Conservation (phyloP, 805 yeast genomes). For the Ogataea kodamae region DNA sequence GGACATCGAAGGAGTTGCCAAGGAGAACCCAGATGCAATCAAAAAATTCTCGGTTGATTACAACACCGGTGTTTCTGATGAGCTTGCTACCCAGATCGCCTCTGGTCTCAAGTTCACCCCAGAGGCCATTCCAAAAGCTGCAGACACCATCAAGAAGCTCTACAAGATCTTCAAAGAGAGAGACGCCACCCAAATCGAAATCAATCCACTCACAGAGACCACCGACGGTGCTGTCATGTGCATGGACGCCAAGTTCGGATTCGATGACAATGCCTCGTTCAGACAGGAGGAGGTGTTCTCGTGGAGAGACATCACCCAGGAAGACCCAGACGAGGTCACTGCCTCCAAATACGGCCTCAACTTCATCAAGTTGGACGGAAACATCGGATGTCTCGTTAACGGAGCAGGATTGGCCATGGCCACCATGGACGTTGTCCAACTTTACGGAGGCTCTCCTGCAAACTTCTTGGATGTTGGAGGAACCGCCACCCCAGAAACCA, state of each 20-base stretch:
- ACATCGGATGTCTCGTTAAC: conserved; percentile 97
- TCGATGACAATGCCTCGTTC: conserved; percentile 94
- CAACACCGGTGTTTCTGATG: conserved; percentile 74
- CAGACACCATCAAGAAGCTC: conserved; percentile 78
- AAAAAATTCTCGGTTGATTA: conserved; percentile 80
- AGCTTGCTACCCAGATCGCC: conserved; percentile 73
- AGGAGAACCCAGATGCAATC: conserved; percentile 85
- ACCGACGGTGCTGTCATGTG: conserved; percentile 86
- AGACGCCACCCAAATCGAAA: conserved; percentile 98
- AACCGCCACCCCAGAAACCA: conserved; percentile 98
- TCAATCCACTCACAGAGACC: conserved; percentile 95
- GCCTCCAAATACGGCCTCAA: conserved; percentile 89
- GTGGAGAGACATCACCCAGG: conserved; percentile 97
- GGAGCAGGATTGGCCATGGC: conserved; percentile 99
- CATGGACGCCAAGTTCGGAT: conserved; percentile 98
- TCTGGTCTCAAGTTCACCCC: conserved; percentile 74
- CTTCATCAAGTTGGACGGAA: conserved; percentile 97
- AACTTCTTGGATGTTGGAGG: conserved; percentile 99
- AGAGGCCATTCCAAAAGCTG: conserved; percentile 80
- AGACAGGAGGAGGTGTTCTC: conserved; percentile 92
- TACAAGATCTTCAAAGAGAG: conserved; percentile 85
- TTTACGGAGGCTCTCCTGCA: conserved; percentile 98
- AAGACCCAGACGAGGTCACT: conserved; percentile 94
- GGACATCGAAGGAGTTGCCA: conserved; percentile 99
- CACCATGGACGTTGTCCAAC: conserved; percentile 98